Conservation (phyloP, 805 yeast species). For the Candida bentonensis region DNA sequence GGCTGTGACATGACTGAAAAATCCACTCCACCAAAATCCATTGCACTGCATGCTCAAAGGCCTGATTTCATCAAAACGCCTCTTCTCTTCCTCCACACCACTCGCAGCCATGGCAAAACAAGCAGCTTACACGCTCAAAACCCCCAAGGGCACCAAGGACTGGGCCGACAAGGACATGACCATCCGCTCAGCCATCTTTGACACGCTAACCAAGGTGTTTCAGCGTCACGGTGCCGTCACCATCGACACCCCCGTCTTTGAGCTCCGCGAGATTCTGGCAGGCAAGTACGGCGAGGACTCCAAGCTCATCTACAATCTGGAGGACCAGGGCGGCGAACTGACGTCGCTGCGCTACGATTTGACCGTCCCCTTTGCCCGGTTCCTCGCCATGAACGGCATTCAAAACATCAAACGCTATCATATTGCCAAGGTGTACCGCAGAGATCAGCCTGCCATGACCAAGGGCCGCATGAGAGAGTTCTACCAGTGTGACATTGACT, state of each 20-base stretch:
- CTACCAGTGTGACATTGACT: slow-evolving; percentile 96
- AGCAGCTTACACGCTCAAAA: slow-evolving; percentile 54
- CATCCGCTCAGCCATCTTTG: slow-evolving; percentile 76
- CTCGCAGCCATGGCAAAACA: neutral
- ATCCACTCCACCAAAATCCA: too few relatives aligned
- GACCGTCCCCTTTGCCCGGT: slow-evolving; percentile 97
- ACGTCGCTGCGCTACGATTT: slow-evolving; percentile 91
- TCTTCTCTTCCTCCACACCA: too few relatives aligned
- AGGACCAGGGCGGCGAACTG: slow-evolving; percentile 98
- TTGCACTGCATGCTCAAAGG: neutral
- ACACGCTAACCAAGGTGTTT: slow-evolving; percentile 57
- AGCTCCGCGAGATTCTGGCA: slow-evolving; percentile 82
- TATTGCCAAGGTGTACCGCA: slow-evolving; percentile 95
- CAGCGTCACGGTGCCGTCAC: slow-evolving; percentile 97
- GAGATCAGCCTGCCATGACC: slow-evolving; percentile 99
- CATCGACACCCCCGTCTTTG: slow-evolving; percentile 97
- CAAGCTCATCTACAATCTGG: slow-evolving; percentile 85
- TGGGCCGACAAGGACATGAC: slow-evolving; percentile 99
- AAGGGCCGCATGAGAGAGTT: slow-evolving; percentile 99
- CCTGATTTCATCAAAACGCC: neutral
- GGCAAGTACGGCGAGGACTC: slow-evolving; percentile 99
- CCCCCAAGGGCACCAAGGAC: slow-evolving; percentile 94
- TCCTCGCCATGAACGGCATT: slow-evolving; percentile 88
- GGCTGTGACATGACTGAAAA: too few relatives aligned
- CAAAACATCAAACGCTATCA: slow-evolving; percentile 87